A percentile compares a stretch with the other conserved stretches of the same genome.
phyloP scores from a whole-genome alignment of 1,284 basidiomycete genomes.

The Pholiota adiposa region DNA sequence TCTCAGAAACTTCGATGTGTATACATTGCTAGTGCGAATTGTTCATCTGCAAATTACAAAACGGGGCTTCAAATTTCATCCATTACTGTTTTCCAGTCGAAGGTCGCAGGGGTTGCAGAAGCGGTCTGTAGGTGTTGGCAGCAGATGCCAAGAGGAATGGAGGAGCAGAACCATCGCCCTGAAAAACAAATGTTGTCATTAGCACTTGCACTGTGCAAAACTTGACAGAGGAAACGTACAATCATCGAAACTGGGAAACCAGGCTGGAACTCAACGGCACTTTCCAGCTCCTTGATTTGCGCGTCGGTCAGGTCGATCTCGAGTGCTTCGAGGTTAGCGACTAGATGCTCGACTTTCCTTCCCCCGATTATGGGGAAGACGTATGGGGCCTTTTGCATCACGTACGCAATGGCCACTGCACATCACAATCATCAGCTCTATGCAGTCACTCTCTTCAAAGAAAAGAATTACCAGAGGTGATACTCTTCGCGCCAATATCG shows the following conservation, averaged over 20 bases:
- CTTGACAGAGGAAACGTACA: constrained; percentile 31
- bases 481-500: constrained; percentile 42
- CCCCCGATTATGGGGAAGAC: constrained; percentile 58
- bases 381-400: constrained; percentile 51
- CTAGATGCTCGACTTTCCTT: constrained; percentile 53
- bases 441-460: background rate
- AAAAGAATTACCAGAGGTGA: constrained; percentile 35
- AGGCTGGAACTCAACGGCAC: constrained; percentile 42
- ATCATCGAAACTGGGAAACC: constrained; percentile 47
- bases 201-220: background rate
- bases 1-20: too few species aligned
- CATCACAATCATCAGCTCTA: background rate
- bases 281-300: constrained; percentile 50
- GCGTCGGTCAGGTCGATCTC: constrained; percentile 43
- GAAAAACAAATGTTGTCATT: background rate
- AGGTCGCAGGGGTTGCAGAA: background rate
- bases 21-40: too few species aligned
- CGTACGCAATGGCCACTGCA: constrained; percentile 50
- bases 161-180: constrained; percentile 2
- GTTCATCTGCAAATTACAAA: too few species aligned
- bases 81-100: background rate
- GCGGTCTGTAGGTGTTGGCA: constrained; percentile 3
- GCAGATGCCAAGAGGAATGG: background rate
- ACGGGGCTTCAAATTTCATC: too few species aligned
- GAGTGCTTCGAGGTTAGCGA: constrained; percentile 53